Evolutionary conservation across 1,284 basidiomycete species (phyloP).

Genomic region (Cutaneotrichosporon sp.): DNA sequence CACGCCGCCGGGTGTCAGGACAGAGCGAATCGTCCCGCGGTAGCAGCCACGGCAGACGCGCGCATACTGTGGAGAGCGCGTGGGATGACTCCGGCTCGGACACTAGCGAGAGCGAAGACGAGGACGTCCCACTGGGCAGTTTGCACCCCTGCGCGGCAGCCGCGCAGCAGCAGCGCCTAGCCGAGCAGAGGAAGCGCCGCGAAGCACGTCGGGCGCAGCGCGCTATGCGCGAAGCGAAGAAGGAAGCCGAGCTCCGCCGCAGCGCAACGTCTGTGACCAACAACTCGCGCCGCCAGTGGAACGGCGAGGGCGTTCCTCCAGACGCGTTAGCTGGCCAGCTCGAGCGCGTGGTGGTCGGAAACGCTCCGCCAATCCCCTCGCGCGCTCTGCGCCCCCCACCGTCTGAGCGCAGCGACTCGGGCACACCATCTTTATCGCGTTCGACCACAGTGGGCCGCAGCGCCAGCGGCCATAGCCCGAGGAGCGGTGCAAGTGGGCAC

Average conservation of each 20-base stretch:
- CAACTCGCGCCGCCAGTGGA: slow-evolving; percentile 29
- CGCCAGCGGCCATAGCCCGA: slow-evolving; percentile 9
- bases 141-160: slow-evolving; percentile 42
- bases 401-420: background rate
- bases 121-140: slow-evolving; percentile 41
- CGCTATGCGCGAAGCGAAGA: slow-evolving; percentile 12
- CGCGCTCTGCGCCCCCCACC: slow-evolving; percentile 12
- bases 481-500: slow-evolving; percentile 3
- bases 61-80: slow-evolving; percentile 13
- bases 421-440: slow-evolving; percentile 3
- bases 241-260: slow-evolving; percentile 18
- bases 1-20: background rate
- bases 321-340: slow-evolving; percentile 34
- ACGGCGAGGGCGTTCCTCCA: slow-evolving; percentile 49
- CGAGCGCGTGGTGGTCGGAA: slow-evolving; percentile 27
- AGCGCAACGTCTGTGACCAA: slow-evolving; percentile 13
- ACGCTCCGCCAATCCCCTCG: background rate
- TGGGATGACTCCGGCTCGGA: slow-evolving; percentile 18
- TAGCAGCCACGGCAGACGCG: slow-evolving; percentile 8
- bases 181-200: slow-evolving; percentile 15
- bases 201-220: slow-evolving; percentile 23
- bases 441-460: slow-evolving; percentile 8
- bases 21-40: slow-evolving; percentile 18
- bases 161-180: slow-evolving; percentile 28
- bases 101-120: slow-evolving; percentile 14